Percentiles rank a stretch among this genome's conserved stretches.
phyloP scores from a whole-genome alignment of 176 grass and related monocot genomes.

The Oryza meyeriana region DNA sequence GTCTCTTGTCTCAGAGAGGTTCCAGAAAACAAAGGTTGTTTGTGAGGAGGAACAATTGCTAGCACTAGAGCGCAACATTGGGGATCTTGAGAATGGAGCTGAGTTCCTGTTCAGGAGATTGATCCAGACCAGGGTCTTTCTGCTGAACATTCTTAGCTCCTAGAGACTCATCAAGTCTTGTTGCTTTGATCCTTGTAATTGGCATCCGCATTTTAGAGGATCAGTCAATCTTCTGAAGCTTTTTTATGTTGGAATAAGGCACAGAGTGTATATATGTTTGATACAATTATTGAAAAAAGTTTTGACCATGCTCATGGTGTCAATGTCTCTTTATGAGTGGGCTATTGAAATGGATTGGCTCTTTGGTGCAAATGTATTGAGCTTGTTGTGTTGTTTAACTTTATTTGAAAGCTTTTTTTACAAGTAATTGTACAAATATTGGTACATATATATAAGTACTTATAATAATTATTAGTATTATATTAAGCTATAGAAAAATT shows the following conservation, averaged over 20 bases:
- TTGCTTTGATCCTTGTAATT: background rate
- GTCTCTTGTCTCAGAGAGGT: slow-evolving; percentile 42
- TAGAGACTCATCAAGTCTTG: background rate
- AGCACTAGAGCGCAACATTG: slow-evolving; percentile 34
- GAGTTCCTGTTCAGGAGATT: slow-evolving; percentile 36
- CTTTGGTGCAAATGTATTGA: no score
- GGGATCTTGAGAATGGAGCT: slow-evolving; percentile 20
- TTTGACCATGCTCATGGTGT: background rate
- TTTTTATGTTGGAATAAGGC: background rate
- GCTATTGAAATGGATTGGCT: no score
- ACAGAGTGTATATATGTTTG: background rate
- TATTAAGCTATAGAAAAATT: no score
- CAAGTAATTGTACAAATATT: no score
- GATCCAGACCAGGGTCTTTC: slow-evolving; percentile 45
- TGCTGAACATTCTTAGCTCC: slow-evolving; percentile 49
- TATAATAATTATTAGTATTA: no score
- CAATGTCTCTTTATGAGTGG: background rate
- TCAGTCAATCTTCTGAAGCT: background rate
- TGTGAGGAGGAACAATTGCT: slow-evolving; percentile 44
- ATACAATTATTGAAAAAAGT: background rate
- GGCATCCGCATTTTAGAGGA: background rate
- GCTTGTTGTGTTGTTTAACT: no score
- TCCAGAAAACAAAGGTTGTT: slow-evolving; percentile 32
- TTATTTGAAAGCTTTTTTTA: no score
- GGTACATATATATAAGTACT: no score